Percentiles rank a stretch among this genome's conserved stretches.
Conservation (phyloP, 1,284 basidiomycete species). For the Ustilago curta region DNA sequence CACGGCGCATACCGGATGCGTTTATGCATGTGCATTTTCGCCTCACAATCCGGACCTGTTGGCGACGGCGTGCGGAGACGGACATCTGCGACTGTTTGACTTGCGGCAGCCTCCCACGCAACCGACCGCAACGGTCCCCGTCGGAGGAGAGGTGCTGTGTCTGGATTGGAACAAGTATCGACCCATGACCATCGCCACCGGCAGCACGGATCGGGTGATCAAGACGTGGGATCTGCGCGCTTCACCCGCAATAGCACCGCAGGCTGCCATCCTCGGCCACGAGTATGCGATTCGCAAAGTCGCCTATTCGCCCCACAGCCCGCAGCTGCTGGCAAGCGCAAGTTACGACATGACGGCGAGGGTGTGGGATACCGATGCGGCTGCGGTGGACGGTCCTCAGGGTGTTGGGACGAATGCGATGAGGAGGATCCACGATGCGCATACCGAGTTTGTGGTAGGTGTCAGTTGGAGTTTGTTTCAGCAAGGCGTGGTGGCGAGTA, state of each 20-base stretch:
- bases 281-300: conserved; percentile 72
- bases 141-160: conserved; percentile 73
- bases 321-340: conserved; percentile 82
- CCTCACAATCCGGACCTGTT: conserved; percentile 86
- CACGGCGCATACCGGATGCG: conserved; percentile 83
- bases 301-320: conserved; percentile 74
- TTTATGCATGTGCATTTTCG: conserved; percentile 90
- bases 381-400: conserved; percentile 16
- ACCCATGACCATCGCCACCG: conserved; percentile 81
- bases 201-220: conserved; percentile 81
- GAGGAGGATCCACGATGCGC: conserved; percentile 79
- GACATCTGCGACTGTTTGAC: conserved; percentile 62
- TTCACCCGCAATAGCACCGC: conserved; percentile 14
- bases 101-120: conserved; percentile 32
- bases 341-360: conserved; percentile 97
- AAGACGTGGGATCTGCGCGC: conserved; percentile 80
- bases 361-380: conserved; percentile 74
- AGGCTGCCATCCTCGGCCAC: conserved; percentile 69
- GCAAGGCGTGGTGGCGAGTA: conserved; percentile 84
- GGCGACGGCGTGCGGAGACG: conserved; percentile 84
- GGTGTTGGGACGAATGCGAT: conserved; percentile 62
- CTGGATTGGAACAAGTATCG: conserved; percentile 94
- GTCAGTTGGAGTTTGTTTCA: conserved; percentile 86
- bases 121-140: conserved; percentile 39
- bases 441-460: conserved; percentile 95